Evolutionary conservation across 805 yeast species (phyloP), one percentile per base, ranked within the genome.

Genomic region (Saccharomycopsis sp.): DNA sequence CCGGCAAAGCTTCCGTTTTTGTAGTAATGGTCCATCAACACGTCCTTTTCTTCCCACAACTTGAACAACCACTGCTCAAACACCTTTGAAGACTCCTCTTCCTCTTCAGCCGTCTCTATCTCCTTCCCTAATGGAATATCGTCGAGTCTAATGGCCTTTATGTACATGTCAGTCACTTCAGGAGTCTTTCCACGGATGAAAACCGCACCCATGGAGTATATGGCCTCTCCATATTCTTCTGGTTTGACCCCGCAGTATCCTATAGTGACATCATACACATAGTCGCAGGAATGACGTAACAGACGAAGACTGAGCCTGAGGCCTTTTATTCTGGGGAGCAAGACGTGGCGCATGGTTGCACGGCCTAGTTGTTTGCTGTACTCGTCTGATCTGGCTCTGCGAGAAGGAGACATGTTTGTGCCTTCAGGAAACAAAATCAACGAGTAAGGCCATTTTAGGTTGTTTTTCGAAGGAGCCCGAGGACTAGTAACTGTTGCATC

Each of bases 401-500:
- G 89, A 60, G 81, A 78, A 3, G 75, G 76, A 44, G 94, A 84
- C 56, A 87, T 72, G 59, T 90, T 94, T 0, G 99, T 94, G 3
- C 99, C 99, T 70, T 94, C 99, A 1, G 99, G 99, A 71, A 87
- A 94, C 24, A 94, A 70, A 21, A 91, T 71, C 51, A 94, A 69
- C 77, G 86, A 83, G 62, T 85, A 84, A 2, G 87, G 85, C 81
- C 82, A 79, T 4, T 67, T 60, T 5, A 58, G n/a, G 29, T 53
- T 24, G 34, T 24, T 24, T 48, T 20, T 14, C 37, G 24, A 3
- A 46, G 40, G 51, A 41, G 56, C 51, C n/a, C 15, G 23, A n/a
- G 21, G 40, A 2, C 37, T 8, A 24, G n/a, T 53, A 29, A 23
- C 16, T 2, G 15, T 14, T 14, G 24, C 71, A 73, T 1, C 74